phyloP scores from a whole-genome alignment of 2,329 filamentous ascomycete species.

The Chaetomiaceae sp. region DNA sequence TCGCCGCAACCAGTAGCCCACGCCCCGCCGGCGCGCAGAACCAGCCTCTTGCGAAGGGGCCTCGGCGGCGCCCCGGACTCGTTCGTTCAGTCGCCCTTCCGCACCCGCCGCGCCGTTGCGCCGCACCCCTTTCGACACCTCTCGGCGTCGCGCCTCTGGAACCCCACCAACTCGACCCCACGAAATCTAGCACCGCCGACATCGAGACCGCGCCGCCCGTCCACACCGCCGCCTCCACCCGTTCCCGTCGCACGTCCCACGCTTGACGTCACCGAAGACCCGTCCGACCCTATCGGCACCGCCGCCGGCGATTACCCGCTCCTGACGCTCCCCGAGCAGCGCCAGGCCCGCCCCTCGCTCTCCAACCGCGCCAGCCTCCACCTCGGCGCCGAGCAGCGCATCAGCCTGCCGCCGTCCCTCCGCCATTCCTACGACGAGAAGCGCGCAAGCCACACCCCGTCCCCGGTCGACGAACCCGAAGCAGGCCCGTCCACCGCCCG shows the following conservation, averaged over 20 bases:
- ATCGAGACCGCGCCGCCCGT: slow-evolving; percentile 43
- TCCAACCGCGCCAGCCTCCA: slow-evolving; percentile 48
- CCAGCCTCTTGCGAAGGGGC: slow-evolving; percentile 23
- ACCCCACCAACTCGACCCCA: slow-evolving; percentile 57
- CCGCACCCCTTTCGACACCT: slow-evolving; percentile 38
- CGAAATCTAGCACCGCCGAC: slow-evolving; percentile 32
- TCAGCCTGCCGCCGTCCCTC: slow-evolving; percentile 51
- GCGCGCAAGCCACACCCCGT: slow-evolving; percentile 31
- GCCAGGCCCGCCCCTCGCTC: slow-evolving; percentile 41
- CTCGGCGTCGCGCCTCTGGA: slow-evolving; percentile 53
- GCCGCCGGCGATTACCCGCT: slow-evolving; percentile 48
- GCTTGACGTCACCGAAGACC: slow-evolving; percentile 36
- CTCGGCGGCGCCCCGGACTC: slow-evolving; percentile 25
- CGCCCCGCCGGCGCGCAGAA: slow-evolving; percentile 21
- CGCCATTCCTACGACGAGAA: slow-evolving; percentile 52
- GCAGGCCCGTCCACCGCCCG: slow-evolving; percentile 27
- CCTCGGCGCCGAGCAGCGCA: slow-evolving; percentile 45
- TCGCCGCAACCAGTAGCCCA: slow-evolving; percentile 17
- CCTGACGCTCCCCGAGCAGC: slow-evolving; percentile 47
- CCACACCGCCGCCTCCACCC: slow-evolving; percentile 50
- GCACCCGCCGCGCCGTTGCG: slow-evolving; percentile 35
- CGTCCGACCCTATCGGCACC: slow-evolving; percentile 36
- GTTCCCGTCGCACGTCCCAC: slow-evolving; percentile 46
- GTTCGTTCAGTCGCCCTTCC: slow-evolving; percentile 40
- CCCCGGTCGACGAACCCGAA: slow-evolving; percentile 24